These are phyloP conservation scores for Thymus mandschuricus DNA, from an alignment of 257 asterid species.

Conservation along the genomic window DNA sequence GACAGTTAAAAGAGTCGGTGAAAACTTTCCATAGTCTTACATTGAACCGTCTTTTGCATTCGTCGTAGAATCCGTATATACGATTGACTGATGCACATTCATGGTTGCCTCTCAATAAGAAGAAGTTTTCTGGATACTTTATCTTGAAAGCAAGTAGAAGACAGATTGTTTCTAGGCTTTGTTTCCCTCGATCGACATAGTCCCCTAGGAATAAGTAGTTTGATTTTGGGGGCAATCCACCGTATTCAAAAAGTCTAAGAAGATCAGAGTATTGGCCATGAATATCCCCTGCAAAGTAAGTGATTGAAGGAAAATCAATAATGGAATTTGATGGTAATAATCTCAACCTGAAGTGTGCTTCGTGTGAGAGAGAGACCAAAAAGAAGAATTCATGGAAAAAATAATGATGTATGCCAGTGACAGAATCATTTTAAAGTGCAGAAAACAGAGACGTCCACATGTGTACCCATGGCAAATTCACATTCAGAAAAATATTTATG, in stretches of 20 bases:
- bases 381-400: background rate
- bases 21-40: conserved; percentile 68
- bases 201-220: conserved; percentile 75
- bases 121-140: conserved; percentile 69
- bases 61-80: conserved; percentile 72
- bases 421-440: background rate
- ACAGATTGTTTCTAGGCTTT: conserved; percentile 79
- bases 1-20: conserved; percentile 74
- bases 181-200: conserved; percentile 82
- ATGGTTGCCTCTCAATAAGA: conserved; percentile 76
- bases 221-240: conserved; percentile 71
- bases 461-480: background rate
- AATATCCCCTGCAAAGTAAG: conserved; percentile 56
- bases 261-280: conserved; percentile 83
- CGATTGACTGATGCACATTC: conserved; percentile 78
- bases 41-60: conserved; percentile 69
- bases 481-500: background rate
- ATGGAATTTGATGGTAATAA: background rate
- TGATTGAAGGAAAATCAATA: background rate
- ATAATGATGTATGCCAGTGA: background rate
- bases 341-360: background rate
- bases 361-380: background rate
- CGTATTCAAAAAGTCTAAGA: conserved; percentile 70
- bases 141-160: conserved; percentile 72
- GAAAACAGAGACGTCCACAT: background rate